Base-by-base conservation (phyloP, 495 filamentous ascomycete species). In the Aspergillus sparsus region DNA sequence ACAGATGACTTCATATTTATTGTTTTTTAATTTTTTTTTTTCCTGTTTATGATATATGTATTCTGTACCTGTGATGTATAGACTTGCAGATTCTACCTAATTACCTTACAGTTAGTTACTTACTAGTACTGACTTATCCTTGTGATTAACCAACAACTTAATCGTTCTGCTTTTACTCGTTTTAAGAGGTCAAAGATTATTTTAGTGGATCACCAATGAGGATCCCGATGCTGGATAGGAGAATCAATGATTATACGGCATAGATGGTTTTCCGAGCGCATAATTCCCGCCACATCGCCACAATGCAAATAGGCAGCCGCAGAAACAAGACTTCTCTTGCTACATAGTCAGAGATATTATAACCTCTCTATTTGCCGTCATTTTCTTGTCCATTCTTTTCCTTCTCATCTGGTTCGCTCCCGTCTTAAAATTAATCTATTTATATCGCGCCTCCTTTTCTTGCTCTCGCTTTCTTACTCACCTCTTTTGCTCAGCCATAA, bases 251-350 rank as follows among this genome's bases (percentile, higher is more conserved):
- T 39, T 13, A n/a, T 50, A 41, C 55, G 37, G 33, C 55, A 49
- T 33, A 44, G 54, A 47, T 47, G 44, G 21, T 44, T 45, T 32
- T 36, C 52, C 27, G 31, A 49, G 33, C 33, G 27, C 49, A 59
- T 37, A 7, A 7, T 18, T 44, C 41, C 49, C 57, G 57, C 57
- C 57, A 60, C 57, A 60, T 51, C 37, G 57, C 57, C 58, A 54
- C 58, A 54, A 50, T 42, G 32, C 58, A 35, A 54, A 54, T 60
- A 60, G 57, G 58, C 58, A 54, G 32, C 58, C 49, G 53, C 42
- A 49, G 42, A 12, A 37, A 51, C 27, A 27, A 13, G 9, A 37
- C 27, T 44, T 45, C 27, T 18, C 9, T 15, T 9, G 44, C 44
- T 47, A 2, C 9, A 21, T 3, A 16, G n/a, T n/a, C n/a, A n/a